These are phyloP conservation scores for Bjerkandera adusta DNA, from an alignment of 1,284 basidiomycete genomes.

Conservation along the genomic window DNA sequence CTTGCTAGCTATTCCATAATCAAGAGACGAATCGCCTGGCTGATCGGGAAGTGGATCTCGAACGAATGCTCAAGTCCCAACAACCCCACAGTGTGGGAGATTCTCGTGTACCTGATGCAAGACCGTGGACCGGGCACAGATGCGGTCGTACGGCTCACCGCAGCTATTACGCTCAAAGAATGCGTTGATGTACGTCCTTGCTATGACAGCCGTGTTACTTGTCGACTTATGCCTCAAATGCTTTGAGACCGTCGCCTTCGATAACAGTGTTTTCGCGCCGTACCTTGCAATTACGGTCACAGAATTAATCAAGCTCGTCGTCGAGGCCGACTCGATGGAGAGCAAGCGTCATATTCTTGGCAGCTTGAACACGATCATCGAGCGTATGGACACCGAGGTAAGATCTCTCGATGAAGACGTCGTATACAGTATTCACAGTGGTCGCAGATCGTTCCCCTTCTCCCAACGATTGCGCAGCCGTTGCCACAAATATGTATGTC, in stretches of 20 bases:
- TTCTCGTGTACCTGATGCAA: constrained; percentile 71
- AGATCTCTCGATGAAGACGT: constrained; percentile 14
- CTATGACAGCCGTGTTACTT: neutral
- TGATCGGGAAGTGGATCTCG: constrained; percentile 82
- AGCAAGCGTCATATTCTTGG: constrained; percentile 75
- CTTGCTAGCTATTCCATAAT: constrained; percentile 74
- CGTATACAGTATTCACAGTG: neutral
- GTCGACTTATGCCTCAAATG: constrained; percentile 14
- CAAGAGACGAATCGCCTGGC: constrained; percentile 87
- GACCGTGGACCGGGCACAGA: constrained; percentile 73
- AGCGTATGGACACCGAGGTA: constrained; percentile 62
- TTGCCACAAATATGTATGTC: constrained; percentile 78
- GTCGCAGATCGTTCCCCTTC: constrained; percentile 66
- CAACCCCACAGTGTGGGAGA: constrained; percentile 73
- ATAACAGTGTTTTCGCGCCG: constrained; percentile 55
- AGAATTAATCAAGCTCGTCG: constrained; percentile 66
- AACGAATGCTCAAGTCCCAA: constrained; percentile 63
- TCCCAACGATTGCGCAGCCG: constrained; percentile 62
- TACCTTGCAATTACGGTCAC: constrained; percentile 57
- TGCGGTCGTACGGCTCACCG: constrained; percentile 79
- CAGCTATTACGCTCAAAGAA: constrained; percentile 72
- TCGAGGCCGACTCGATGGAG: constrained; percentile 75
- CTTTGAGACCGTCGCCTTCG: constrained; percentile 65
- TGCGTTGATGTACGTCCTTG: constrained; percentile 72
- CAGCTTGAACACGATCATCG: constrained; percentile 72